Evolutionary conservation across 495 filamentous ascomycete species (phyloP), one percentile per base, ranked within the genome.

Genomic region (Parathielavia hyrcaniae): DNA sequence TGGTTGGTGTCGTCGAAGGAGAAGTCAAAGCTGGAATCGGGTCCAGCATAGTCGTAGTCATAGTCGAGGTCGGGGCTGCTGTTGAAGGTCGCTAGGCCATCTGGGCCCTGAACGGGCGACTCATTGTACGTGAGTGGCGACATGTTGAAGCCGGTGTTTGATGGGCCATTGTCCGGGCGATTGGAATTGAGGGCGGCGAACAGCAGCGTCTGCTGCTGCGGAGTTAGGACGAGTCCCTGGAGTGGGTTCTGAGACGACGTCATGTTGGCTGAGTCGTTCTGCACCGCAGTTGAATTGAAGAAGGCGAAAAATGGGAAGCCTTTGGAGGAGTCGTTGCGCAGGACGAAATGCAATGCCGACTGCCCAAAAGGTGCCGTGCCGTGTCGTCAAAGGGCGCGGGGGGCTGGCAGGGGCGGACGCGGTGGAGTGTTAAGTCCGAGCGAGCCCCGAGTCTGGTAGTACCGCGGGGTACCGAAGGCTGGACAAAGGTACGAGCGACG

Each of bases 181-280:
- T 92, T 92, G 53, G 91, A 95, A 47, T 86, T 85, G 61, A 98
- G 83, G 22, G 93, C 92, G 46, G 90, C 88, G 41, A 91, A 84
- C 43, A 97, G 75, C 40, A 97, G 84, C 67, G 87, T 86, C 73
- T 97, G 89, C 71, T 98, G 89, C 64, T 87, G 84, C 17, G 87
- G 85, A 39, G 90, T 89, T 59, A 96, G 86, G 68, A 77, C 68
- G 65, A 78, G 73, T 53, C 73, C 68, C 50, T 69, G 66, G 12
- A 76, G 65, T 11, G 72, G 62, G 47, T 73, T 71, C 41, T 69
- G 71, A 58, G 73, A 61, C 53, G 74, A 76, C 57, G 74, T 71
- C 76, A 77, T 77, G 36, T 64, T 72, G n/a, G 49, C 57, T 73
- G 36, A 68, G 71, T 35, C 73, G 67, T 53, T 20, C 53, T 22